Evolutionary conservation across 2,329 filamentous ascomycete species (phyloP), one percentile per base, ranked within the genome.

Genomic region (Emmonsiellopsis sp.): DNA sequence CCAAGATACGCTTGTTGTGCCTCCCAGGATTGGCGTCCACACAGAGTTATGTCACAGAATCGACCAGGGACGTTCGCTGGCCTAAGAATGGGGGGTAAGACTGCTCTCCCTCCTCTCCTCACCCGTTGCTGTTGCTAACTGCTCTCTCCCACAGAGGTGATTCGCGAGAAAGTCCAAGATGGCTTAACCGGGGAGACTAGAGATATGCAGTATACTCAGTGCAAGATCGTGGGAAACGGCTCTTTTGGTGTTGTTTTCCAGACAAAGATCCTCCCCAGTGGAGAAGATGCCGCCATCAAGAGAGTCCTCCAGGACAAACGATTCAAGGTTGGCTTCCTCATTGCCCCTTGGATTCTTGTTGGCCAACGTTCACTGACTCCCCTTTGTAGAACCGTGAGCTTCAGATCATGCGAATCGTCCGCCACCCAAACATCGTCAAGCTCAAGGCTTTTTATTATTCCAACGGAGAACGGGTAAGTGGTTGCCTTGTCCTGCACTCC

Each of bases 371-470:
- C 16, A 7, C 31, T 35, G 11, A 31, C 35, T 38, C 9, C 10
- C 20, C 58, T 51, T 35, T 44, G 47, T 70, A 98, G 93, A 98
- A 98, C 71, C 90, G 93, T 74, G 93, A 98, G 72, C 81, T 98
- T 63, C 93, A 98, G 73, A 98, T 98, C 70, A 98, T 98, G 93
- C 87, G 93, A 69, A 98, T 98, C 69, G 93, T 98, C 66, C 85
- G 92, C 68, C 93, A 98, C 72, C 93, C 93, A 54, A 98, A 98
- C 75, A 97, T 98, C 65, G 93, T 98, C 57, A 91, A 97, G 73
- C 80, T 98, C 60, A 98, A 98, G 78, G 93, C 93, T 51, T 98
- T 98, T 76, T 98, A 96, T 77, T 98, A 97, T 76, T 96, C 92
- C 63, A 98, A 97, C 70, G 93, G 93, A 68, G 93, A 98, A 73